Conservation (phyloP, 2,329 filamentous ascomycete genomes). For the Nemania abortiva region DNA sequence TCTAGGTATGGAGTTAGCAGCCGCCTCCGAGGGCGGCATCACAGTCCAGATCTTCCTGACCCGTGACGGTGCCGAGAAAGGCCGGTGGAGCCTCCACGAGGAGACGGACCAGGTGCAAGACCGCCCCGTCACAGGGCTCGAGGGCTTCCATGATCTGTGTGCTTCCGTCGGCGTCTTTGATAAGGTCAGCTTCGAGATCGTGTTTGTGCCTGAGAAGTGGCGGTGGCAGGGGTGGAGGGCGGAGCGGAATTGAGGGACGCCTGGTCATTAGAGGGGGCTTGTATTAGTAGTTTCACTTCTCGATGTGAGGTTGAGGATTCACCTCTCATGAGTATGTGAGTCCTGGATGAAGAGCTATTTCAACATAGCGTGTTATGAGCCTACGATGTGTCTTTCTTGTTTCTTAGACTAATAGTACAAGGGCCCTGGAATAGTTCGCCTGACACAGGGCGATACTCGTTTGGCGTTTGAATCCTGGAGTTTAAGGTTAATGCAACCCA, state of each 20-base stretch:
- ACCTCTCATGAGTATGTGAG: neutral
- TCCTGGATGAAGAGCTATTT: neutral
- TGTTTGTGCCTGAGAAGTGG: slow-evolving; percentile 72
- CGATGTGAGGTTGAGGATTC: neutral
- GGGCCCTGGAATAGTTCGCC: neutral
- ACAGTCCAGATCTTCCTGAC: slow-evolving; percentile 77
- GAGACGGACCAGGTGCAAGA: slow-evolving; percentile 74
- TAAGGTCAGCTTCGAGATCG: slow-evolving; percentile 74
- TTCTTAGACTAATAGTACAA: neutral
- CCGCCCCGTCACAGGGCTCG: slow-evolving; percentile 73
- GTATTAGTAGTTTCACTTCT: neutral
- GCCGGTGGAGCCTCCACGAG: slow-evolving; percentile 80
- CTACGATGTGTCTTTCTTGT: neutral
- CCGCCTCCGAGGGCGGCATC: slow-evolving; percentile 54
- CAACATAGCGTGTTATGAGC: neutral
- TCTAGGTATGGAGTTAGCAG: slow-evolving; percentile 74
- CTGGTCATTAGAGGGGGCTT: neutral
- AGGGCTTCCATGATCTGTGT: slow-evolving; percentile 78
- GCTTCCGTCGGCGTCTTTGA: slow-evolving; percentile 79
- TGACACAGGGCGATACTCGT: neutral
- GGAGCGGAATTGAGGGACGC: neutral
- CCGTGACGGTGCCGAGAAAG: slow-evolving; percentile 69
- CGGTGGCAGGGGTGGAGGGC: slow-evolving; percentile 57
- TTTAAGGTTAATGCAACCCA: neutral
- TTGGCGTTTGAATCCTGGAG: neutral